Conservation (phyloP, 306 rosid genomes). For the Acacia confusa region DNA sequence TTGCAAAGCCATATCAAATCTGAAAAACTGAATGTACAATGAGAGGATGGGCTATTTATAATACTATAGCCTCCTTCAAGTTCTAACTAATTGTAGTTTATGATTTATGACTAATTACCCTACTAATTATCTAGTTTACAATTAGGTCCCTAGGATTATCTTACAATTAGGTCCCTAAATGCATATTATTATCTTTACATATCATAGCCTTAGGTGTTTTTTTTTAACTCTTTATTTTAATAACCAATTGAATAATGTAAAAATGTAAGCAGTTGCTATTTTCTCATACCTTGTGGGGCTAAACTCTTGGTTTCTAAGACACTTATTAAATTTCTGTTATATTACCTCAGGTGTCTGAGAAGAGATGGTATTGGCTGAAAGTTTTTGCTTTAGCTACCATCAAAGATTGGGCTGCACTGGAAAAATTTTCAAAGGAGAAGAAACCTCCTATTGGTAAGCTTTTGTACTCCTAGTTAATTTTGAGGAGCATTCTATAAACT, state of each 20-base stretch:
- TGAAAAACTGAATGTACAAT: no score
- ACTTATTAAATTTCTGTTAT: slow-evolving; percentile 20
- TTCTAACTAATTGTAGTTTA: no score
- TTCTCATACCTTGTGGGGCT: background rate
- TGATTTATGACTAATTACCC: no score
- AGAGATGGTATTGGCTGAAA: slow-evolving; percentile 99
- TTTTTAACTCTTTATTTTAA: slow-evolving; percentile 14
- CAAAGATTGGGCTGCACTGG: slow-evolving; percentile 90
- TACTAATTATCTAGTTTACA: no score
- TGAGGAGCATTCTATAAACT: background rate
- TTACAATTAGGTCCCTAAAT: no score
- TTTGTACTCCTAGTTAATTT: slow-evolving; percentile 19
- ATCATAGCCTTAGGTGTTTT: background rate
- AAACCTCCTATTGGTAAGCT: slow-evolving; percentile 82
- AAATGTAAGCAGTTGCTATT: background rate
- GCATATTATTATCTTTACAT: no score
- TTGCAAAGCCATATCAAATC: no score
- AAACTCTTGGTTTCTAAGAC: slow-evolving; percentile 23
- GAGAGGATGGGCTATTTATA: no score
- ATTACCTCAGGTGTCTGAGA: slow-evolving; percentile 83
- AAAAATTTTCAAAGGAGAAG: slow-evolving; percentile 91
- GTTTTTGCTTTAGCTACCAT: slow-evolving; percentile 95
- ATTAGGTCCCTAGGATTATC: no score
- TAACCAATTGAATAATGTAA: background rate
- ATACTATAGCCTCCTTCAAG: no score